These are phyloP conservation scores for Verticillium longisporum DNA, from an alignment of 2,329 filamentous ascomycete genomes.

Conservation along the genomic window DNA sequence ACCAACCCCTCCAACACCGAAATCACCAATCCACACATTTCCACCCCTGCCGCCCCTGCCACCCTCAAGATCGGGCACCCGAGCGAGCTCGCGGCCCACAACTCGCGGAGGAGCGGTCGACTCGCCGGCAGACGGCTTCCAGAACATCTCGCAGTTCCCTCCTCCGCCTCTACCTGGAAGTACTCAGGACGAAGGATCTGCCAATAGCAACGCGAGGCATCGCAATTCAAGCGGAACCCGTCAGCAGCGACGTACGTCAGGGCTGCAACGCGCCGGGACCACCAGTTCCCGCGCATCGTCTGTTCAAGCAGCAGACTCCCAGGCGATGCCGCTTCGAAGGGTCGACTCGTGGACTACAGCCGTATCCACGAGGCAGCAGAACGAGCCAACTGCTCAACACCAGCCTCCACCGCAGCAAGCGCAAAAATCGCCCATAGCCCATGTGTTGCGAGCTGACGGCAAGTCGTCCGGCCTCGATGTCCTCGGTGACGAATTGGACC, in stretches of 20 bases:
- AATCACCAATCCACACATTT: background rate
- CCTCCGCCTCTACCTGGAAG: background rate
- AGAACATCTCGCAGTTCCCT: background rate
- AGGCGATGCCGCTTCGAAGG: background rate
- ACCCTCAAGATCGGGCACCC: background rate
- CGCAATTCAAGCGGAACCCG: background rate
- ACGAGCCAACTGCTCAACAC: background rate
- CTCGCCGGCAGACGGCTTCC: background rate
- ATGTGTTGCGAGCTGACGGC: background rate
- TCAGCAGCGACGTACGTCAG: background rate
- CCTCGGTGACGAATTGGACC: conserved; percentile 3
- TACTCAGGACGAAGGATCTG: background rate
- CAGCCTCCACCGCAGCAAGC: background rate
- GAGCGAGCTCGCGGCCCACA: background rate
- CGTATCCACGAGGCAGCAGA: background rate
- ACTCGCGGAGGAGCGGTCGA: background rate
- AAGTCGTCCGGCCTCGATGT: background rate
- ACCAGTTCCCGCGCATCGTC: background rate
- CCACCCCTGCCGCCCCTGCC: background rate
- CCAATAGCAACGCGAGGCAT: background rate
- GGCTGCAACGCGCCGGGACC: background rate
- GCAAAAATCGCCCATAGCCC: background rate
- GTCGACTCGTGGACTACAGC: background rate
- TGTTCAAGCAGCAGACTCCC: background rate
- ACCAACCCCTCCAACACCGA: background rate